Evolutionary conservation across 78 protist genomes (phyloP), one percentile per base, ranked within the genome.

Genomic region (Paulinella micropora): DNA sequence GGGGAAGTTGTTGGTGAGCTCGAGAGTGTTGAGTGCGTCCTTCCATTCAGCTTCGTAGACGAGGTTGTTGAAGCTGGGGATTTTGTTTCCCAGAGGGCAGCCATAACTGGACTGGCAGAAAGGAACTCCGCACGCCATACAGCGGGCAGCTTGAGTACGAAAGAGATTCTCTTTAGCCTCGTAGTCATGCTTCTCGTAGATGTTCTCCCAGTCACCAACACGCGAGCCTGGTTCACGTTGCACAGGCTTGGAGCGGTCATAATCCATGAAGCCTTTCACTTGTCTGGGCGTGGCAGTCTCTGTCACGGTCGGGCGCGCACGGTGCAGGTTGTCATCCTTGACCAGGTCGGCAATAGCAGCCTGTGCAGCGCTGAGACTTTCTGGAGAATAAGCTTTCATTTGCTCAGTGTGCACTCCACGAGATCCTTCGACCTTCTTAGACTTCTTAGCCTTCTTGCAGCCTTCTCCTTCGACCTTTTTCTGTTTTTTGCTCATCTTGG

Each of bases 41-140:
- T 82, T 15, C 96, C 94, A 92, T 3, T 87, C 77, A 82, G 64
- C 91, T 87, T 86, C 39, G 92, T 39, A 89, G 79, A 94, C 95
- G 0, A 93, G 91, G 32, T 93, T 91, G 94, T 95, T 95, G 90
- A 88, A 95, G 73, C 88, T 79, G 28, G 97, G 97, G 86, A 95
- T 95, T 87, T 91, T 64, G 86, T 95, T 95, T 79, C 90, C 79
- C 77, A 95, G 86, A 15, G 97, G 97, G 90, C 97, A 95, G 67
- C 97, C 96, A n/a, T n/a, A n/a, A 4, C 38, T 31, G 15, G 9
- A 31, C 81, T 40, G 39, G 88, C 97, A 95, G 92, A 94, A 95
- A 31, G 97, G 96, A 35, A 93, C 93, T 39, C 97, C 97, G 77
- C 97, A 95, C 88, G 94, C 97, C 97, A 95, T 95, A 92, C 97